Evolutionary conservation across 371 early-diverging fungal genomes (phyloP).

Genomic region (Mortierella sp.): DNA sequence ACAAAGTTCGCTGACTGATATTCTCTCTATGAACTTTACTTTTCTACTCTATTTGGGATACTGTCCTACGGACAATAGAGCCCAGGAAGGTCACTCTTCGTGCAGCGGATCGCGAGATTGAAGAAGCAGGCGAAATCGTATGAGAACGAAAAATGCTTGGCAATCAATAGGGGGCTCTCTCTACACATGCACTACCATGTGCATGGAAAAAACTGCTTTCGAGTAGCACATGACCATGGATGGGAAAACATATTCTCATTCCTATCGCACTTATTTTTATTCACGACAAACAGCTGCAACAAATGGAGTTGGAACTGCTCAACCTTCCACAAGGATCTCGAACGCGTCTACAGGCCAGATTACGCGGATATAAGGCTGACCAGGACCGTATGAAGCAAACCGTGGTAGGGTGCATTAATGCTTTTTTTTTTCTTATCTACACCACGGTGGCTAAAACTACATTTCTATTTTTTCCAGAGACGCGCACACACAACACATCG

Average conservation of each 20-base stretch:
- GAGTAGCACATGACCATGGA: background rate
- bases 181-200: background rate
- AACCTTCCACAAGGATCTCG: conserved; percentile 78
- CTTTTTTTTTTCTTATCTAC: conserved; percentile 10
- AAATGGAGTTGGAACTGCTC: conserved; percentile 93
- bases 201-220: no score
- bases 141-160: conserved; percentile 3
- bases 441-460: conserved; percentile 29
- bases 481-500: conserved; percentile 46
- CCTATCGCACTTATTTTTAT: background rate
- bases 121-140: conserved; percentile 94
- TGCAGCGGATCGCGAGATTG: conserved; percentile 85
- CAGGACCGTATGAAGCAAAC: conserved; percentile 81
- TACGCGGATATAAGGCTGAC: conserved; percentile 82
- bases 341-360: conserved; percentile 75
- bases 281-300: conserved; percentile 71
- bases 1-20: background rate
- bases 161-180: no score
- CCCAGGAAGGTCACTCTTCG: conserved; percentile 77
- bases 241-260: background rate
- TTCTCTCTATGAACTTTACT: background rate
- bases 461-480: conserved; percentile 41
- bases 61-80: conserved; percentile 61
- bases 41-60: no score
- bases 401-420: conserved; percentile 59